These are phyloP conservation scores for Nigrospora osmanthi DNA, from an alignment of 2,329 filamentous ascomycete species.

Conservation along the genomic window DNA sequence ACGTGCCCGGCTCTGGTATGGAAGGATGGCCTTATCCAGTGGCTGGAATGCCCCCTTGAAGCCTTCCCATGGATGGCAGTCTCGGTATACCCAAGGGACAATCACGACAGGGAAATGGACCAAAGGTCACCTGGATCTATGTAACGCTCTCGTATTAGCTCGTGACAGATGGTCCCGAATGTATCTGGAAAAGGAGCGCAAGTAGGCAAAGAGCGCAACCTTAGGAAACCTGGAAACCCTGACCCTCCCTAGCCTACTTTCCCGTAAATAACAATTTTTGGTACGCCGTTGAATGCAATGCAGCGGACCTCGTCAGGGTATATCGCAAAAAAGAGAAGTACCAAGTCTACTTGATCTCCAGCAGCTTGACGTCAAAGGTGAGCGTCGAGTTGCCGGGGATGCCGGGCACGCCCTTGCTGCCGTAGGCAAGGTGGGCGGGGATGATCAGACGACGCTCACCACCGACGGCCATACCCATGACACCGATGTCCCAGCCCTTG, in stretches of 20 bases:
- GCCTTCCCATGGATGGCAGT: too few relatives aligned
- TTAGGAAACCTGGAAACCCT: not conserved
- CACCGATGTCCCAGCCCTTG: constrained; percentile 96
- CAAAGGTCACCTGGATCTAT: too few relatives aligned
- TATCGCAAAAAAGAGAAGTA: not conserved
- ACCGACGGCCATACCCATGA: constrained; percentile 86
- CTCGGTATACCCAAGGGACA: too few relatives aligned
- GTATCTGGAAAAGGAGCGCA: constrained; percentile 2
- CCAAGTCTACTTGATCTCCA: constrained; percentile 66
- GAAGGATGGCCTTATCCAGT: too few relatives aligned
- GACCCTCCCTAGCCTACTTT: not conserved
- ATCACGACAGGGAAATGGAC: too few relatives aligned
- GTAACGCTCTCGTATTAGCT: too few relatives aligned
- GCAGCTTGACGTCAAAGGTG: constrained; percentile 83
- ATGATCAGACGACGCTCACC: constrained; percentile 91
- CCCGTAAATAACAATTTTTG: not conserved
- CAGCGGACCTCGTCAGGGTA: not conserved
- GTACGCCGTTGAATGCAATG: constrained; percentile 1
- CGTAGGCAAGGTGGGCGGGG: constrained; percentile 81
- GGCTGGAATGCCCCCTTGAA: too few relatives aligned
- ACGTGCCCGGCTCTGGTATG: too few relatives aligned
- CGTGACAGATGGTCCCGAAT: too few relatives aligned
- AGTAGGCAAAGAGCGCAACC: constrained; percentile 2
- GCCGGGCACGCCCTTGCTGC: constrained; percentile 71
- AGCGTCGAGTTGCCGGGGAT: constrained; percentile 90